Base-by-base conservation (phyloP, 177 flowering plant genomes). In the Vitis hybrid region DNA sequence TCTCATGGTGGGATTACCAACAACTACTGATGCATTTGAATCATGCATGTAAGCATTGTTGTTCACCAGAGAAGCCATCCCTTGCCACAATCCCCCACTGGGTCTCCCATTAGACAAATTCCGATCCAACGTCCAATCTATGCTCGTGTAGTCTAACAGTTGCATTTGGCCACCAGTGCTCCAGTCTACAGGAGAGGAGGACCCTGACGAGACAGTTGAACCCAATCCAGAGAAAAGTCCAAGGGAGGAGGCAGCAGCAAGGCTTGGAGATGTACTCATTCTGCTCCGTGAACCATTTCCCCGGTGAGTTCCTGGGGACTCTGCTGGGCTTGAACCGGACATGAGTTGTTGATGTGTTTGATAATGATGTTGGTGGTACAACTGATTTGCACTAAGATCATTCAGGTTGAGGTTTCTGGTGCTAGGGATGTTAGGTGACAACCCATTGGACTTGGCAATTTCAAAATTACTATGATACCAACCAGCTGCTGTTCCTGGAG, bases 61-160 rank as follows among this genome's bases (percentile, higher is more conserved):
- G 74, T 79, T 79, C 66, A 73, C 39, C 9, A 67, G 65, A 2
- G 89, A 77, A 7, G 79, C 74, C 26, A 79, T 29, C 2, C 83
- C 86, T 12, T 70, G 52, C 85, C 82, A 86, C 72, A 78, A 55
- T 3, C 82, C 86, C 5, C 82, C 86, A 60, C 66, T 72, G 0
- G 81, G 16, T 68, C 66, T 86, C 2, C 83, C 56, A 10, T 76
- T 18, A 0, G 64, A 39, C 1, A 70, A 39, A 16, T 72, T 69
- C 11, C 77, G 33, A 31, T 86, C 86, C 79, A 92, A 58, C 14
- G 86, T 84, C 98, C 98, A 92, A 75, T 92, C 96, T 74, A 90
- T 86, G 77, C 55, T 92, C 71, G 76, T 83, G 79, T 92, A 92
- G 69, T 92, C 98, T 14, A 78, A 85, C 33, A 86, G 80, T 2